Evolutionary conservation across 2,329 filamentous ascomycete genomes (phyloP), one percentile per base, ranked within the genome.

Genomic region (Aspergillus clavatus): DNA sequence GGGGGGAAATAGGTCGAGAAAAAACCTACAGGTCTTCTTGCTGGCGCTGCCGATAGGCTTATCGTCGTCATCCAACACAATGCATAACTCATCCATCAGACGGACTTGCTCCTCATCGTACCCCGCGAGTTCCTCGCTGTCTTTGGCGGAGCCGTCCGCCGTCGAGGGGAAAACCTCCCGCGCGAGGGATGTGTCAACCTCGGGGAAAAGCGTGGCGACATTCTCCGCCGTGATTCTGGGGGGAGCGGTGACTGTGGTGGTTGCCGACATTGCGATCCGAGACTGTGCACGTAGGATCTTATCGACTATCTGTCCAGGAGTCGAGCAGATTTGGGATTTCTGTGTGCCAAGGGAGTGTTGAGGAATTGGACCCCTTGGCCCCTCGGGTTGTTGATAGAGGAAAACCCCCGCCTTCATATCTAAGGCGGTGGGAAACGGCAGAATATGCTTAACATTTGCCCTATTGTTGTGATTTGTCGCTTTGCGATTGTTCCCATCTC

Each of bases 21-120:
- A 41, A 43, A 22, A 78, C 85, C 57, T 73, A 95, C 93, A 98
- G 45, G 89, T 81, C 76, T 98, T 98, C 81, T 98, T 97, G 82
- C 87, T 95, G 41, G 89, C 91, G 56, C 89, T 95, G 52, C 93
- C 93, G 68, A 98, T 95, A 23, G 91, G 90, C 60, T 82, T 76
- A 68, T 97, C 93, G 61, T 97, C 81, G 60, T 95, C 83, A 69
- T 97, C 91, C 38, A 94, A 75, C 14, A 98, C 93, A 66, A 98
- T 97, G 78, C 93, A 98, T 40, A 96, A 86, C 75, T 97, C 93
- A 62, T 98, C 91, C 93, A 98, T 98, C 61, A 98, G 74, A 40
- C 91, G 84, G 61, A 96, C 95, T 74, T 98, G 93, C 76, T 97
- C 91, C 68, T 87, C 91, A 74, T 97, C 90, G 74, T 97, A 94